These are phyloP conservation scores for Tolypocladium amazonense DNA, from an alignment of 2,329 filamentous ascomycete genomes.

Conservation along the genomic window DNA sequence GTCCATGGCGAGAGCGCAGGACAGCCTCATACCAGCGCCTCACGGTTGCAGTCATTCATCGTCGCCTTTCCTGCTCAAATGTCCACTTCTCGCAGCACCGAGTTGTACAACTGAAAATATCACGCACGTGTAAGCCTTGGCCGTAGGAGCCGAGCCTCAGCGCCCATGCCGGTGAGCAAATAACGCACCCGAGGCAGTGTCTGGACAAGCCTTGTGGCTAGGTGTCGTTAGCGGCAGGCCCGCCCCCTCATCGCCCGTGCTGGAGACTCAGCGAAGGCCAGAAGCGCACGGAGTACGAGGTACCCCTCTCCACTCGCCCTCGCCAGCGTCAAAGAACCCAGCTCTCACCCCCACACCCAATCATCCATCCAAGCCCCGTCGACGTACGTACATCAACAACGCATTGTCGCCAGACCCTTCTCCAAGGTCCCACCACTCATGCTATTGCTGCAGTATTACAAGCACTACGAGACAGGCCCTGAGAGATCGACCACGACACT, in stretches of 20 bases:
- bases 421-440: background rate
- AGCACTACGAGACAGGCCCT: background rate
- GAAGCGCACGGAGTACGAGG: background rate
- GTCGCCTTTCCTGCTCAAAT: background rate
- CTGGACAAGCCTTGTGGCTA: background rate
- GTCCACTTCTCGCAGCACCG: background rate
- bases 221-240: background rate
- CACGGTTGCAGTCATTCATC: background rate
- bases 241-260: background rate
- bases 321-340: background rate
- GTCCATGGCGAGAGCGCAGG: background rate
- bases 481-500: background rate
- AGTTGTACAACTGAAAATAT: background rate
- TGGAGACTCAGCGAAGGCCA: background rate
- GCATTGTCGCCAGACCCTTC: background rate
- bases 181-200: background rate
- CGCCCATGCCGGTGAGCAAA: background rate
- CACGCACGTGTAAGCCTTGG: background rate
- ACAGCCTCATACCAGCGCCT: background rate
- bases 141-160: background rate
- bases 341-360: background rate
- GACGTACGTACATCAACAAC: background rate
- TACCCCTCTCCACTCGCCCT: background rate
- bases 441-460: background rate
- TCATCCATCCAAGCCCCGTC: background rate